Evolutionary conservation across 306 rosid species (phyloP).

Genomic region (Senna tora): DNA sequence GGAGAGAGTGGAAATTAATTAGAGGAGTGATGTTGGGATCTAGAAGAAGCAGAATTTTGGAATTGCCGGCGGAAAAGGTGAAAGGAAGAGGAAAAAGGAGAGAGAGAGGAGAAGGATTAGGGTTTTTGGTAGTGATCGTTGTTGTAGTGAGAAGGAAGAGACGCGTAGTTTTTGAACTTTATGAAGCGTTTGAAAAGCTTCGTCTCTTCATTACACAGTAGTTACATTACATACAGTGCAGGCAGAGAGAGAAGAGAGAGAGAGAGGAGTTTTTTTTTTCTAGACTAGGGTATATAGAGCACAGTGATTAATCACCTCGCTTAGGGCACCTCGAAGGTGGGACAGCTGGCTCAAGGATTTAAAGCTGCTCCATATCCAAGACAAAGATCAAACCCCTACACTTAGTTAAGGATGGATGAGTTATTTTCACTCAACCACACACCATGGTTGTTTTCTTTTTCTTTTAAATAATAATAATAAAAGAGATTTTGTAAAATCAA

Average conservation of each 20-base stretch:
- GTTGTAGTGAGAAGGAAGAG: conserved; percentile 61
- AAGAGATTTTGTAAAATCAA: no score
- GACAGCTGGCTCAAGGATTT: no score
- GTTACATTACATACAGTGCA: conserved; percentile 21
- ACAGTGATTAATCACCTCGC: no score
- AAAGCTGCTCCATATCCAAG: no score
- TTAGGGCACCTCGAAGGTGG: no score
- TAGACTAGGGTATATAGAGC: no score
- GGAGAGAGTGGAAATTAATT: not conserved
- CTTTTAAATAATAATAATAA: no score
- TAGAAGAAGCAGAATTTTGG: not conserved
- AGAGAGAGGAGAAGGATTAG: conserved; percentile 46
- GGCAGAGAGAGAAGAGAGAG: conserved; percentile 28
- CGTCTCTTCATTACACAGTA: conserved; percentile 67
- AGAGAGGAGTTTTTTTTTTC: not conserved
- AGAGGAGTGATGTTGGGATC: not conserved
- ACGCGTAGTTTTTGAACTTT: conserved; percentile 67
- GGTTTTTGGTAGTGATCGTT: conserved; percentile 56
- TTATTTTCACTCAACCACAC: no score
- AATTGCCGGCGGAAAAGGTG: conserved; percentile 15
- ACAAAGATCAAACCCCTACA: no score
- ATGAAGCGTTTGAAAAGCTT: conserved; percentile 55
- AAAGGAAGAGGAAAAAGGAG: not conserved
- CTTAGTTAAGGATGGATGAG: no score
- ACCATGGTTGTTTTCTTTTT: no score